Evolutionary conservation across 2,329 filamentous ascomycete genomes (phyloP), one percentile per base, ranked within the genome.

Genomic region (Diaporthe velutina): DNA sequence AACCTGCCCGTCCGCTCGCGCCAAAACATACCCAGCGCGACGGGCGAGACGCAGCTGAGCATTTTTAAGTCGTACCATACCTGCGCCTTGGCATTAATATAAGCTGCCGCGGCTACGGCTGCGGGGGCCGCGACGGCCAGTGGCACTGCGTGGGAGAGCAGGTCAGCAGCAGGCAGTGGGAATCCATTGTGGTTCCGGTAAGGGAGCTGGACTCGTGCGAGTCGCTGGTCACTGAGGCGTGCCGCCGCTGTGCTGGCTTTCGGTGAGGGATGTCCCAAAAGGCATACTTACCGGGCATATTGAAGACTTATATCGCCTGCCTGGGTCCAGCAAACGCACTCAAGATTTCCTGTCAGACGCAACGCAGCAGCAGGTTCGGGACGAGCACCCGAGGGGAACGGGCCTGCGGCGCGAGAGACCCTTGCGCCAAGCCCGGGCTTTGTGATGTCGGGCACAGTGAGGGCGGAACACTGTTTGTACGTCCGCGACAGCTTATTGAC

Each of bases 21-120:
- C 75, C 86, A 81, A 12, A 82, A 80, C 60, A 86, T 82, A 25
- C 83, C 84, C 54, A 88, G 76, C 17, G 85, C 78, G 25, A 88
- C 83, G 40, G 86, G 87, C 17, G 90, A 50, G 52, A 90, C 83
- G 70, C 88, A 87, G 45, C 85, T 86, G n/a, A 96, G 79, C 22
- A 95, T 82, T 10, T 84, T 81, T 57, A 86, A 82, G 82, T 98
- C 95, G 81, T 94, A 92, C 81, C 87, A 91, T 58, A 96, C 78
- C 9, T 89, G 88, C 74, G 88, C 89, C 81, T 90, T 92, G 55
- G 93, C 95, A 80, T 97, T 95, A 78, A 96, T 83, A 82, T 97
- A 98, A 42, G 94, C 93, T n/a, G 93, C 85, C 5, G 89, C 88
- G 6, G 93, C 93, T 40, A 89, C 88, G 58, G 90, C 88, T 22